These are phyloP conservation scores for Lactarius akahatsu DNA, from an alignment of 768 basidiomycete species.

Conservation along the genomic window DNA sequence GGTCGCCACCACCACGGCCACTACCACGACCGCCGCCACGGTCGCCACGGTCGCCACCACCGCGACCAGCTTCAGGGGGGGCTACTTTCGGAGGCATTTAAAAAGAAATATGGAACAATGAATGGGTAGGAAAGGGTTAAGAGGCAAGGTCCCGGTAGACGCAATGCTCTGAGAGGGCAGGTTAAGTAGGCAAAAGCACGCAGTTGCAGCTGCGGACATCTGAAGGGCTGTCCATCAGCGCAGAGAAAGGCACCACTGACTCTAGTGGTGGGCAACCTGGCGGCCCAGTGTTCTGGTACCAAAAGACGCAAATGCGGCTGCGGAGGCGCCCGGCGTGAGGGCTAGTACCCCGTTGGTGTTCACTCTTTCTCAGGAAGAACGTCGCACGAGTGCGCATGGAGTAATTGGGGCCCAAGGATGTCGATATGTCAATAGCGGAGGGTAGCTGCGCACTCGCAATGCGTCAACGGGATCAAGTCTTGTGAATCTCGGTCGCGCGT, in stretches of 20 bases:
- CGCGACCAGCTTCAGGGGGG: not conserved
- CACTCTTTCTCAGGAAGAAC: not conserved
- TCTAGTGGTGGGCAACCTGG: not conserved
- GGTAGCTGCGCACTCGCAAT: not conserved
- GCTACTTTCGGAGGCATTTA: not conserved
- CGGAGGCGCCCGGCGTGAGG: not conserved
- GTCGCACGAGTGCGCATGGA: not conserved
- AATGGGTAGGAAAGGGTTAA: not conserved
- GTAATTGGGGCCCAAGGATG: not conserved
- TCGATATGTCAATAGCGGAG: not conserved
- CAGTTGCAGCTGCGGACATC: not conserved
- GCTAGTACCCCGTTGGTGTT: not conserved
- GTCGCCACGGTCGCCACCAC: slow-evolving; percentile 28
- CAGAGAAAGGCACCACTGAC: not conserved
- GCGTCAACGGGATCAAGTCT: not conserved
- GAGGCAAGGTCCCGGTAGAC: not conserved
- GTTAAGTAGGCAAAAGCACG: not conserved
- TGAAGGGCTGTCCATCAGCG: not conserved
- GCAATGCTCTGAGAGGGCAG: not conserved
- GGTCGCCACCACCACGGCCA: too few relatives aligned
- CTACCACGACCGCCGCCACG: not conserved
- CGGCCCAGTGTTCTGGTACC: not conserved
- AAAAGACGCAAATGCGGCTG: not conserved
- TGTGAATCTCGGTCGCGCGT: not conserved
- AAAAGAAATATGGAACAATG: not conserved